Base-by-base conservation (phyloP, 2,329 filamentous ascomycete species). In the Ceratocystis variospora region DNA sequence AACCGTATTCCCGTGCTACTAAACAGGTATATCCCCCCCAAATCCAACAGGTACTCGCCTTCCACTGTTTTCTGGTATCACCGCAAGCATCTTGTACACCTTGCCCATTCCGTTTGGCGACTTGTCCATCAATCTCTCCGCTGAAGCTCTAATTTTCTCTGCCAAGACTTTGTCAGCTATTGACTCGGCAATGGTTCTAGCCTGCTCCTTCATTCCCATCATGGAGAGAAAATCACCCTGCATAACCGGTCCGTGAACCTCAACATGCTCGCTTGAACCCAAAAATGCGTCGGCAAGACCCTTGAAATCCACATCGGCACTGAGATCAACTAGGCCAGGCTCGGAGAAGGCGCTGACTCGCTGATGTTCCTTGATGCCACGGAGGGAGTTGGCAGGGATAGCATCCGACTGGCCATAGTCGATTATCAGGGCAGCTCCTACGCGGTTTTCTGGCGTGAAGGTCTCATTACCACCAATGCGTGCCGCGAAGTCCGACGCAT, bases 231-330 rank as follows among this genome's bases (percentile, higher is more conserved):
- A 99, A 48, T 81, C 79, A 0, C 84, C 90, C 76, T 99, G 94
- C 69, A 91, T 85, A 1, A 96, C 86, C 0, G 94, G 94, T 0
- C 94, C 94, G 72, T 97, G 92, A 5, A 96, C 89, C 75, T 99
- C 94, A 3, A 97, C 85, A 1, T 86, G 87, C 0, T 86, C 82
- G 70, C 87, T 92, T 0, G 89, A 88, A 48, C 82, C 78, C 59
- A 89, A 81, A 0, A 92, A 92, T 1, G 88, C 81, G 73, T 97
- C 92, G 0, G 91, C 92, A 0, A 99, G 78, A 10, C 87, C 90
- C 0, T 84, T 83, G 73, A 99, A 99, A 75, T 99, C 94, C 0
- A 99, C 94, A 73, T 99, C 93, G 0, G 89, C 93, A 70, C 87
- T 91, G 25, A 99, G 79, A 73, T 99, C 94, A 2, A 95, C 91